Percentiles rank a stretch among this genome's conserved stretches.
Conservation (phyloP, 2,329 filamentous ascomycete genomes). For the Neofusicoccum cordaticola region DNA sequence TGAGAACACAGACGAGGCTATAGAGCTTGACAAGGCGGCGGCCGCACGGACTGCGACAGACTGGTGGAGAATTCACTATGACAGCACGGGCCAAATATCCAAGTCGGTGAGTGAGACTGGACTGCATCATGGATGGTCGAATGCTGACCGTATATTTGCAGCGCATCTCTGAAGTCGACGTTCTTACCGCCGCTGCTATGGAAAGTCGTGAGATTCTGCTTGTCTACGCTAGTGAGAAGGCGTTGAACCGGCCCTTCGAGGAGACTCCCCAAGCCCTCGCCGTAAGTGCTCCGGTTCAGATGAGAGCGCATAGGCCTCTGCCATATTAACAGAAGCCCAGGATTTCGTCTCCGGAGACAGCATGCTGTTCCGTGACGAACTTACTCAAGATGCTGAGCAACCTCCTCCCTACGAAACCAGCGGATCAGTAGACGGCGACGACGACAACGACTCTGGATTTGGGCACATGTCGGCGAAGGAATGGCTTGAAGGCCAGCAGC, state of each 20-base stretch:
- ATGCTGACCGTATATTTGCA: constrained; percentile 17
- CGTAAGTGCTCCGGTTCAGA: constrained; percentile 8
- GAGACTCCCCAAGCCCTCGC: constrained; percentile 19
- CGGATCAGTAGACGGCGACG: not conserved
- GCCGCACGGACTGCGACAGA: not conserved
- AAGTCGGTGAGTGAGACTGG: constrained; percentile 7
- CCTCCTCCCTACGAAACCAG: constrained; percentile 11
- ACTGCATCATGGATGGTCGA: not conserved
- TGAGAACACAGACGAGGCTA: not conserved
- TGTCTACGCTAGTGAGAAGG: constrained; percentile 56
- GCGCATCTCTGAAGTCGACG: constrained; percentile 50
- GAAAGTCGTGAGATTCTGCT: constrained; percentile 55
- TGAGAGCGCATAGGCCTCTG: not conserved
- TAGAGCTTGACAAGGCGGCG: not conserved
- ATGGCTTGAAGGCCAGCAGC: not conserved
- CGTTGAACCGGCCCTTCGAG: constrained; percentile 17
- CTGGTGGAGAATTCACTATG: constrained; percentile 17
- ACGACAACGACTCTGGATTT: not conserved
- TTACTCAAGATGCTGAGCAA: constrained; percentile 19
- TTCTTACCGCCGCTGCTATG: constrained; percentile 52
- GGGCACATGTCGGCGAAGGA: not conserved
- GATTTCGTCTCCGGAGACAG: constrained; percentile 53
- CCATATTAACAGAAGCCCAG: constrained; percentile 3
- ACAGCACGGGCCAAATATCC: constrained; percentile 11
- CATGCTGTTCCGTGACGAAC: constrained; percentile 31